phyloP scores from a whole-genome alignment of 257 asterid genomes.

The Forsythia suspensa region DNA sequence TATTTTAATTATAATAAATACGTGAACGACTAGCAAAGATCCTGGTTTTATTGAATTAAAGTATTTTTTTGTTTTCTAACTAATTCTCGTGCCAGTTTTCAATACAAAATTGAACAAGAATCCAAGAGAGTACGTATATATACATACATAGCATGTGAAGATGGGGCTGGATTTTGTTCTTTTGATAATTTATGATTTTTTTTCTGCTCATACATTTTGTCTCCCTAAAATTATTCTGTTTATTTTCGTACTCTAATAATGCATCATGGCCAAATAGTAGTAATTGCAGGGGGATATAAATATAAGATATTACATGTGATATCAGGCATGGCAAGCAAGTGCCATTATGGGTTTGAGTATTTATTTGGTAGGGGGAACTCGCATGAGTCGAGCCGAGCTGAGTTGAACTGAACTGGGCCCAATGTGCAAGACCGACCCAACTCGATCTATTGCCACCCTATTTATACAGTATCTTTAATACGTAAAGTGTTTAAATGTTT shows the following conservation, averaged over 20 bases:
- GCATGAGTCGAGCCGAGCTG: no score
- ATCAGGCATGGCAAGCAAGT: constrained; percentile 38
- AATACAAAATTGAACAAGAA: constrained; percentile 31
- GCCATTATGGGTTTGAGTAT: constrained; percentile 27
- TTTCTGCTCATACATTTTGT: no score
- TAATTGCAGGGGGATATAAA: background rate
- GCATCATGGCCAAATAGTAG: constrained; percentile 25
- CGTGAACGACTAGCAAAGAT: no score
- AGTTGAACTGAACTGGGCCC: no score
- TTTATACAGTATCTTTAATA: no score
- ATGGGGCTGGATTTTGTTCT: constrained; percentile 23
- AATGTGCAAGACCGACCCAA: no score
- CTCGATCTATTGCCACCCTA: no score
- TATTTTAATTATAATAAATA: no score
- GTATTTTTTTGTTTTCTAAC: no score
- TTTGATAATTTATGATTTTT: constrained; percentile 24
- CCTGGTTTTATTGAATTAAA: no score
- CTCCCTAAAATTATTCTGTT: background rate
- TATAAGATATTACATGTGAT: constrained; percentile 10
- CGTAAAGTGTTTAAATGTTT: no score
- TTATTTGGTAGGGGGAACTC: constrained; percentile 21
- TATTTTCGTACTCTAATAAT: background rate
- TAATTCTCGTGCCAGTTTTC: no score
- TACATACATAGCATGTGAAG: constrained; percentile 49
- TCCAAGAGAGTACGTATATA: constrained; percentile 38